These are phyloP conservation scores for Fusarium falciforme DNA, from an alignment of 2,329 filamentous ascomycete genomes.

Conservation along the genomic window DNA sequence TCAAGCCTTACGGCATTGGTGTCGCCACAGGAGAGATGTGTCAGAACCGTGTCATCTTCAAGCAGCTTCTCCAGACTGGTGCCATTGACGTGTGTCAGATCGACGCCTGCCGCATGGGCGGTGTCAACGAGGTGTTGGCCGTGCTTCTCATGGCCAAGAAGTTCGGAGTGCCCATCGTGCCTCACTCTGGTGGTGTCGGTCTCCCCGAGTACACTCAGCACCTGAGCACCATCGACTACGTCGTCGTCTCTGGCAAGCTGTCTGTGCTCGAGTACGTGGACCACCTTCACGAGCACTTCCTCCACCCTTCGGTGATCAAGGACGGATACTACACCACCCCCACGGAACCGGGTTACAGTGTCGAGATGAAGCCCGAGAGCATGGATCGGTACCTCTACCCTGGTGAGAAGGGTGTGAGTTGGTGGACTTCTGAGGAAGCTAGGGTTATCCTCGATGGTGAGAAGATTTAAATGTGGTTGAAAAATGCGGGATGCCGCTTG, in stretches of 20 bases:
- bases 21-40: conserved; percentile 96
- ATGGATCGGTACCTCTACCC: conserved; percentile 85
- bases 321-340: conserved; percentile 92
- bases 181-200: conserved; percentile 89
- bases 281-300: conserved; percentile 92
- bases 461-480: conserved; percentile 56
- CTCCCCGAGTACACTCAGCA: conserved; percentile 96
- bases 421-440: conserved; percentile 88
- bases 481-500: conserved; percentile 6
- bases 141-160: conserved; percentile 88
- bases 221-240: conserved; percentile 91
- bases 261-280: conserved; percentile 92
- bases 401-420: conserved; percentile 80
- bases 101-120: conserved; percentile 89
- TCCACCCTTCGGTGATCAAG: conserved; percentile 82
- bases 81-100: conserved; percentile 92
- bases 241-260: conserved; percentile 83
- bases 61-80: conserved; percentile 83
- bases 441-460: conserved; percentile 75
- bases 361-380: conserved; percentile 91
- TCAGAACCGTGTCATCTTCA: conserved; percentile 94
- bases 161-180: conserved; percentile 83
- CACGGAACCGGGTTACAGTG: conserved; percentile 84
- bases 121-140: conserved; percentile 92
- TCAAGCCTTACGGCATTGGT: conserved; percentile 79